Conservation (phyloP, 192 early-diverging fungal species). For the Jimgerdemannia flammicorona region DNA sequence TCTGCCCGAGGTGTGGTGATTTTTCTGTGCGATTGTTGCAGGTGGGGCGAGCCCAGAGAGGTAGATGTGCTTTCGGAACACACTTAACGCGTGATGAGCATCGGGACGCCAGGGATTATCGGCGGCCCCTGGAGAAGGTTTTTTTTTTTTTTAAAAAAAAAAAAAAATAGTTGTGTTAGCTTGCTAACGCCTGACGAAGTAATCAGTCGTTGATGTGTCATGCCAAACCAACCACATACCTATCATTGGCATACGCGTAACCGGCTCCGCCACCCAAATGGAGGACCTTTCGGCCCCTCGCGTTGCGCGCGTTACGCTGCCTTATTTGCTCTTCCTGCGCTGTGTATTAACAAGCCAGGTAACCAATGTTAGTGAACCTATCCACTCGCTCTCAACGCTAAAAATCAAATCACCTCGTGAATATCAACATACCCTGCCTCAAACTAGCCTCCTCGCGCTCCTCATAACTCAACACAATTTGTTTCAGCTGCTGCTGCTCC, state of each 20-base stretch:
- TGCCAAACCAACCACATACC: not conserved
- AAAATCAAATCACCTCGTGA: not conserved
- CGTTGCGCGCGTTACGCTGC: not conserved
- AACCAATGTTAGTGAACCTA: conserved; percentile 8
- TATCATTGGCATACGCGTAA: conserved; percentile 13
- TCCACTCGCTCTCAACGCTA: not conserved
- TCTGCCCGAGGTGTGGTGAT: not conserved
- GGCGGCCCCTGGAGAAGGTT: not conserved
- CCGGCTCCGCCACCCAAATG: conserved; percentile 31
- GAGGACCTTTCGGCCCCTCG: conserved; percentile 16
- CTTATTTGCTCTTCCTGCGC: conserved; percentile 18
- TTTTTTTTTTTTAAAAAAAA: no score
- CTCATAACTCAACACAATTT: conserved; percentile 90
- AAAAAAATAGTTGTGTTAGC: no score
- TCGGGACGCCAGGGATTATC: not conserved
- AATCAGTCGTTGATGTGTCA: not conserved
- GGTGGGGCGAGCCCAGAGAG: not conserved
- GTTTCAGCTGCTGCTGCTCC: conserved; percentile 88
- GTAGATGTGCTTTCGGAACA: not conserved
- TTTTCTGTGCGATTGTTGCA: not conserved
- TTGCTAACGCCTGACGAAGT: no score
- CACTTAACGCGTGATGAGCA: not conserved
- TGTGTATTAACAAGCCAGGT: not conserved
- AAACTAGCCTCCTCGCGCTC: conserved; percentile 58
- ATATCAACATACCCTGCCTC: conserved; percentile 15